These are phyloP conservation scores for Coemansia furcata DNA, from an alignment of 192 early-diverging fungal genomes.

Conservation along the genomic window DNA sequence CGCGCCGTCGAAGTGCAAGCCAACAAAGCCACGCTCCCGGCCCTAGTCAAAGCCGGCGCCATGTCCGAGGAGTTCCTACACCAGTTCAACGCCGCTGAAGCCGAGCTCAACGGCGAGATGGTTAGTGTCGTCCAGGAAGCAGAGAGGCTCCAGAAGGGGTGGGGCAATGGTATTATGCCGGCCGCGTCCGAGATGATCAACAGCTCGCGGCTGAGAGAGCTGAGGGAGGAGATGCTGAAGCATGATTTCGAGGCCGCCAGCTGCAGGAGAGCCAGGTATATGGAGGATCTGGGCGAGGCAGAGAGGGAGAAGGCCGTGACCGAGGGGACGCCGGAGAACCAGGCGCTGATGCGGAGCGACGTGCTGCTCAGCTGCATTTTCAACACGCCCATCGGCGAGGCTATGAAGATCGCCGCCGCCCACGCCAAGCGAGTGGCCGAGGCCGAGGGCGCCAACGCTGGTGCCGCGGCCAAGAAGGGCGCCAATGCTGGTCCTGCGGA, in stretches of 20 bases:
- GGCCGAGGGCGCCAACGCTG: conserved; percentile 13
- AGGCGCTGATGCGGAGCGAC: conserved; percentile 40
- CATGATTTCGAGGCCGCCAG: conserved; percentile 45
- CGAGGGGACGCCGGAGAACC: conserved; percentile 54
- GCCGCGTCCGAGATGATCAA: conserved; percentile 77
- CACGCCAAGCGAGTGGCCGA: conserved; percentile 48
- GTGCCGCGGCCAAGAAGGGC: conserved; percentile 14
- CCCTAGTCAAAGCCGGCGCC: conserved; percentile 72
- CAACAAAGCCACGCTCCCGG: conserved; percentile 74
- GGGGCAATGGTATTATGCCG: conserved; percentile 83
- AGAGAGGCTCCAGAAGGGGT: conserved; percentile 70
- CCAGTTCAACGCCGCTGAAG: conserved; percentile 73
- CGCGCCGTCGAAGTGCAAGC: conserved; percentile 71
- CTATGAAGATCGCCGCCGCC: conserved; percentile 38
- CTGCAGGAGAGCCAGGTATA: conserved; percentile 29
- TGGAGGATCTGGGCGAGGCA: conserved; percentile 47
- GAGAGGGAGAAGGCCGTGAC: conserved; percentile 55
- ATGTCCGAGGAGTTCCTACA: conserved; percentile 82
- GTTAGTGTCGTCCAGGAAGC: conserved; percentile 81
- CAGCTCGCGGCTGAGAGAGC: conserved; percentile 57
- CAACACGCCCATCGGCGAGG: conserved; percentile 52
- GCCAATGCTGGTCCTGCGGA: neutral
- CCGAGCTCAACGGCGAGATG: conserved; percentile 74
- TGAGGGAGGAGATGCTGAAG: conserved; percentile 49
- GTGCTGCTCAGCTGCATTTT: conserved; percentile 24